phyloP scores from a whole-genome alignment of 768 basidiomycete genomes.

The Amanita polypyramis region DNA sequence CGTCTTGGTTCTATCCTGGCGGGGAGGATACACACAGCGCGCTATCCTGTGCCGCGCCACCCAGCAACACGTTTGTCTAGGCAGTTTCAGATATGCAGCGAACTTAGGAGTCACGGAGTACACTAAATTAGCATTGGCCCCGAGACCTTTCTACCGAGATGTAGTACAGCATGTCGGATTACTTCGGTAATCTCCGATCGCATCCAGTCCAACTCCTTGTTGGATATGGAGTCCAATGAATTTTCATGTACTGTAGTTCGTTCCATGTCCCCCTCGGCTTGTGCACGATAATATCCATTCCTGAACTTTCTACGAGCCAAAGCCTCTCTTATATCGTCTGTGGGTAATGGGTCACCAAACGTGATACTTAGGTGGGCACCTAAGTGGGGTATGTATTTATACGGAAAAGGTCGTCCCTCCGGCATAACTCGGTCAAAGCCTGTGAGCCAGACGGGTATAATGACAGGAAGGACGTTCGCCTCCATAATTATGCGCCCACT shows the following conservation, averaged over 20 bases:
- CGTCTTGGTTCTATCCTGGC: slow-evolving; percentile 27
- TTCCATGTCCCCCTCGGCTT: neutral
- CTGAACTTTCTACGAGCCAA: neutral
- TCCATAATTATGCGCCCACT: slow-evolving; percentile 79
- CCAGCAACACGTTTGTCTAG: neutral
- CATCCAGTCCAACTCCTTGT: slow-evolving; percentile 12
- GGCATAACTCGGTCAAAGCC: slow-evolving; percentile 87
- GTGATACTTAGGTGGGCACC: slow-evolving; percentile 62
- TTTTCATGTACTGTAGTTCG: neutral
- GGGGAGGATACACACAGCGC: slow-evolving; percentile 20
- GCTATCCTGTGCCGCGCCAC: slow-evolving; percentile 12
- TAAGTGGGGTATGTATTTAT: slow-evolving; percentile 56
- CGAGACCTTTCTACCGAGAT: slow-evolving; percentile 39
- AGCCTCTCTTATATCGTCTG: slow-evolving; percentile 22
- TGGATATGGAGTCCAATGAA: neutral
- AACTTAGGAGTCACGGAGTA: too few relatives aligned
- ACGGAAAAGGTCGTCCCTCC: slow-evolving; percentile 67
- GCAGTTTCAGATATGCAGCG: neutral
- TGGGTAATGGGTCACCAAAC: slow-evolving; percentile 66
- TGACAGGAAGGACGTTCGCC: slow-evolving; percentile 46
- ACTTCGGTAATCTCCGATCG: slow-evolving; percentile 45
- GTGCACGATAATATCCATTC: neutral
- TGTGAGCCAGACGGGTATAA: slow-evolving; percentile 92
- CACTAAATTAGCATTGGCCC: slow-evolving; percentile 18
- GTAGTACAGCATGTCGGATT: slow-evolving; percentile 42